Evolutionary conservation across 495 filamentous ascomycete species (phyloP).

Genomic region (Immersiella caudata): DNA sequence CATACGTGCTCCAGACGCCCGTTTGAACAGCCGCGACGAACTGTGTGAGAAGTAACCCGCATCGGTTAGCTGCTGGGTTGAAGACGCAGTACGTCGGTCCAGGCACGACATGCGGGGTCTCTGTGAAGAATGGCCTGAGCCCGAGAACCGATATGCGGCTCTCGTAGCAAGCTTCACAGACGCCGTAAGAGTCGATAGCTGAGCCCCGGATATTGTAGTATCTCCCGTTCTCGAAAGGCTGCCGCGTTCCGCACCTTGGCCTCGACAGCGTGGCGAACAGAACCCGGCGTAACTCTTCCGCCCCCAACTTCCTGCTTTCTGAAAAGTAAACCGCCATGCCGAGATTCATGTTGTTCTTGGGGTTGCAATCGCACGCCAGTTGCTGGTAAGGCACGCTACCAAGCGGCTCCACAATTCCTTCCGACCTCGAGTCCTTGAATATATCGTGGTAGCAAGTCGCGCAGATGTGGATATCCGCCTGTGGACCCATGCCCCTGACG

Average conservation of each 20-base stretch:
- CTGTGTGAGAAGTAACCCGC: neutral
- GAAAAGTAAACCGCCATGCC: neutral
- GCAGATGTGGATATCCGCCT: neutral
- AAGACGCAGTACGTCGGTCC: neutral
- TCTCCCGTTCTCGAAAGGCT: neutral
- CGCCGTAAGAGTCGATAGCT: neutral
- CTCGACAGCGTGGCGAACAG: slow-evolving; percentile 2
- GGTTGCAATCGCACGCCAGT: neutral
- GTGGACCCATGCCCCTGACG: slow-evolving; percentile 3
- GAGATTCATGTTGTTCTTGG: neutral
- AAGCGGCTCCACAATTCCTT: neutral
- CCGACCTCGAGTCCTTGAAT: slow-evolving; percentile 16
- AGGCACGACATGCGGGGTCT: neutral
- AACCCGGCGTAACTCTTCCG: slow-evolving; percentile 4
- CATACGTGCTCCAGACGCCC: slow-evolving; percentile 9
- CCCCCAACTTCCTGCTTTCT: neutral
- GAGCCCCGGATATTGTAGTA: slow-evolving; percentile 12
- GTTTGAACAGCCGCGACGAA: neutral
- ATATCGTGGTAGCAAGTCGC: slow-evolving; percentile 5
- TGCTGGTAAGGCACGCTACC: neutral
- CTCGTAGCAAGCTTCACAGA: slow-evolving; percentile 14
- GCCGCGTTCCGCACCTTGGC: neutral
- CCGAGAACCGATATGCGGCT: neutral
- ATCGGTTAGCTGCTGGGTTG: neutral
- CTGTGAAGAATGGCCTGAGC: slow-evolving; percentile 6